Percentiles rank a stretch among this genome's conserved stretches.
These are phyloP conservation scores for Nakazawaea wickerhamii DNA, from an alignment of 805 yeast genomes.

Conservation along the genomic window DNA sequence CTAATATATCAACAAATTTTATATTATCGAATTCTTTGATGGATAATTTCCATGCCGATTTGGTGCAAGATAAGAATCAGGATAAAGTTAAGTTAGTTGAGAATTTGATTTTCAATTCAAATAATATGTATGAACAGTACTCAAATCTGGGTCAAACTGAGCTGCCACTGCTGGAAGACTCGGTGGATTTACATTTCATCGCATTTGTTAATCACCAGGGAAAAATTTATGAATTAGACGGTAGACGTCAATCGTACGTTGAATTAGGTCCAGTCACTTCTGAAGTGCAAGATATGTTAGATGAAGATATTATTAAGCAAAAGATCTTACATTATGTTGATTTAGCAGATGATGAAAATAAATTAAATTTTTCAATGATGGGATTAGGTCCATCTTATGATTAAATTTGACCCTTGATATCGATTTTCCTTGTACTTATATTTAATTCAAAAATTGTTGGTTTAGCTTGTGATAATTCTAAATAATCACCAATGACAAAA, in stretches of 20 bases:
- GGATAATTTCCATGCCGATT: constrained; percentile 16
- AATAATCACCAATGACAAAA: constrained; percentile 19
- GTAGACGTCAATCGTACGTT: constrained; percentile 74
- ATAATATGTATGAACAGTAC: constrained; percentile 33
- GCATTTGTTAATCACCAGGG: constrained; percentile 57
- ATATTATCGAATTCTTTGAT: constrained; percentile 32
- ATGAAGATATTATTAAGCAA: constrained; percentile 41
- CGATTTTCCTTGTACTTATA: constrained; percentile 51
- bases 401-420: constrained; percentile 84
- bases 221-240: constrained; percentile 80
- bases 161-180: constrained; percentile 54
- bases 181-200: constrained; percentile 68
- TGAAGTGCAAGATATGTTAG: constrained; percentile 40
- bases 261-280: constrained; percentile 41
- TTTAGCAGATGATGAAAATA: constrained; percentile 52
- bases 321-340: constrained; percentile 66
- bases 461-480: constrained; percentile 24
- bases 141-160: constrained; percentile 58
- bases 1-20: constrained; percentile 42
- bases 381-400: constrained; percentile 61
- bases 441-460: constrained; percentile 21
- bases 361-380: constrained; percentile 66
- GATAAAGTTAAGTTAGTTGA: constrained; percentile 15
- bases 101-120: constrained; percentile 23
- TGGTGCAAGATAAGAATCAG: constrained; percentile 9